A percentile compares a stretch with the other conserved stretches of the same genome.
These are phyloP conservation scores for Dendryphion nanum DNA, from an alignment of 2,329 filamentous ascomycete genomes.

Conservation along the genomic window DNA sequence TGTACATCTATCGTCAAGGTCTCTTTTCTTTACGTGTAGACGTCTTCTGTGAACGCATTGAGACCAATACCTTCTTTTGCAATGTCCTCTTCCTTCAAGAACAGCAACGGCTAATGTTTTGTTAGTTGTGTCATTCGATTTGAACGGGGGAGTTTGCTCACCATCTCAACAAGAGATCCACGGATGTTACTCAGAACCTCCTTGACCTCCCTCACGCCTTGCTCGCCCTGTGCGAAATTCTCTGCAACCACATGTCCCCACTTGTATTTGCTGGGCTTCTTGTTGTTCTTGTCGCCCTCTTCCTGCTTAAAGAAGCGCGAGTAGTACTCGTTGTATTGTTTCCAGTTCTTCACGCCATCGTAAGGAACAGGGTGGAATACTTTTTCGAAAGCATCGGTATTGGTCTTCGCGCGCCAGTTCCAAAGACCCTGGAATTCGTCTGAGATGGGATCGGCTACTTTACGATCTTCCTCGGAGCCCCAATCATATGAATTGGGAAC, in stretches of 20 bases:
- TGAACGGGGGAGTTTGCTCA: too few species aligned
- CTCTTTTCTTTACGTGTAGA: conserved; percentile 51
- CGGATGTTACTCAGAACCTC: conserved; percentile 72
- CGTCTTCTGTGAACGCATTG: conserved; percentile 49
- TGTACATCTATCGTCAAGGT: too few species aligned
- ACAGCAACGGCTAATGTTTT: too few species aligned
- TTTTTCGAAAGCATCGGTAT: conserved; percentile 77
- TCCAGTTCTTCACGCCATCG: conserved; percentile 67
- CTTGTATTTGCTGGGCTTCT: conserved; percentile 61
- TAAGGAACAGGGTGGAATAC: conserved; percentile 79
- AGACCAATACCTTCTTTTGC: conserved; percentile 73
- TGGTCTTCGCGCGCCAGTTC: conserved; percentile 68
- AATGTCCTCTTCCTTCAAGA: conserved; percentile 81
- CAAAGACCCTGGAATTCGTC: conserved; percentile 69
- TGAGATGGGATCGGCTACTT: conserved; percentile 73
- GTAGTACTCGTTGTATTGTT: conserved; percentile 72
- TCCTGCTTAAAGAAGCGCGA: conserved; percentile 59
- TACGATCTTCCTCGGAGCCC: conserved; percentile 44
- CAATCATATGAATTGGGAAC: conserved; percentile 54
- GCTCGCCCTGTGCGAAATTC: conserved; percentile 44
- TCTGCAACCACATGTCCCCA: conserved; percentile 79
- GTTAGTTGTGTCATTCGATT: too few species aligned
- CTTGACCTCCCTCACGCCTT: conserved; percentile 50
- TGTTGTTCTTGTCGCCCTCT: conserved; percentile 40
- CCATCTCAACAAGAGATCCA: conserved; percentile 74